Percentiles rank a stretch among this genome's conserved stretches.
Conservation (phyloP, 2,329 filamentous ascomycete genomes). For the Xylariaceae sp. region DNA sequence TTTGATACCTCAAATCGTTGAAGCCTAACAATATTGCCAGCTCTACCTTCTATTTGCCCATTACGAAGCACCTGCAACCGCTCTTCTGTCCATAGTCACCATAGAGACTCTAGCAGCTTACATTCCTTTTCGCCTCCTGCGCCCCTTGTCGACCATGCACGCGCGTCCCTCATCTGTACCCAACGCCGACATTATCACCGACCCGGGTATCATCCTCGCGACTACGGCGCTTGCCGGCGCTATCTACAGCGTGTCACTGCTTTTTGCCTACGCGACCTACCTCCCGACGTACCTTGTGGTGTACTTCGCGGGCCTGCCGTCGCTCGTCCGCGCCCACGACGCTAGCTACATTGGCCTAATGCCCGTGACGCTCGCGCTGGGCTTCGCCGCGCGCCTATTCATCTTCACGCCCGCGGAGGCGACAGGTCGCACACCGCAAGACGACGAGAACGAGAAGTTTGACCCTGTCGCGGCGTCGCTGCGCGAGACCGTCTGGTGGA, state of each 20-base stretch:
- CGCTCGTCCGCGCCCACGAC: constrained; percentile 63
- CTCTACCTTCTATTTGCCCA: constrained; percentile 74
- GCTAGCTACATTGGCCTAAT: constrained; percentile 58
- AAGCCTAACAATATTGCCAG: constrained; percentile 30
- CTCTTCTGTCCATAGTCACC: constrained; percentile 55
- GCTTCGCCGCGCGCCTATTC: constrained; percentile 68
- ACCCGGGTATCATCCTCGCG: constrained; percentile 57
- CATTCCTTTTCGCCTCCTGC: constrained; percentile 71
- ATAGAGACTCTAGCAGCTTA: constrained; percentile 68
- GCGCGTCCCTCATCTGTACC: constrained; percentile 47
- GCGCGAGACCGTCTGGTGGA: constrained; percentile 65
- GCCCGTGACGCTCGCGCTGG: constrained; percentile 55
- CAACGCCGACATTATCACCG: constrained; percentile 62
- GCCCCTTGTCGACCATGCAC: constrained; percentile 62
- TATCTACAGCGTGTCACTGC: constrained; percentile 72
- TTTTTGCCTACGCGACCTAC: constrained; percentile 63
- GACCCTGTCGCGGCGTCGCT: constrained; percentile 63
- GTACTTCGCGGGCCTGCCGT: constrained; percentile 69
- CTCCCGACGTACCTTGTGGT: constrained; percentile 69
- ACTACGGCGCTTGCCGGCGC: constrained; percentile 65
- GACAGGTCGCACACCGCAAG: constrained; percentile 43
- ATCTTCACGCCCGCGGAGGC: constrained; percentile 68
- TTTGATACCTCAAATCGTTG: background rate
- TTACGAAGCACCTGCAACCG: constrained; percentile 63
- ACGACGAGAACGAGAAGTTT: constrained; percentile 51